phyloP scores from a whole-genome alignment of 805 yeast genomes.

The Spathaspora arborariae region DNA sequence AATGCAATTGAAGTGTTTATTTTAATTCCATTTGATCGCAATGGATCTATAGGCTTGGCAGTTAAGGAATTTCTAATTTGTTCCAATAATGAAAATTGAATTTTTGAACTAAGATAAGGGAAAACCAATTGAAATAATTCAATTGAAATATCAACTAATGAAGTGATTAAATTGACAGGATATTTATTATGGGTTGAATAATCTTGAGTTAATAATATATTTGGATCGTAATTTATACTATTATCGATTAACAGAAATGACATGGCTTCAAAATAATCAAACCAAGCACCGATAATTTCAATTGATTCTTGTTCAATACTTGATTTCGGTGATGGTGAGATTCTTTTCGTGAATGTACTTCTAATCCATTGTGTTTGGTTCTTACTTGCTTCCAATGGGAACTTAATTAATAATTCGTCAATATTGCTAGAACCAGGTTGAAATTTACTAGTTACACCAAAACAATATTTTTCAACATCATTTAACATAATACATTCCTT shows the following conservation, averaged over 20 bases:
- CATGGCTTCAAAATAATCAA: constrained; percentile 26
- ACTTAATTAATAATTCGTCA: constrained; percentile 33
- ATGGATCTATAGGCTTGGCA: constrained; percentile 28
- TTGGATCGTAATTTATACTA: constrained; percentile 33
- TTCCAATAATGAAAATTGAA: constrained; percentile 86
- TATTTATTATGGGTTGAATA: constrained; percentile 22
- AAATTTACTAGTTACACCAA: constrained; percentile 53
- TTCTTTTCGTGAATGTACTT: constrained; percentile 6
- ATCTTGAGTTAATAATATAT: constrained; percentile 18
- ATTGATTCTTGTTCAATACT: constrained; percentile 28
- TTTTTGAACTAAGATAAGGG: constrained; percentile 67
- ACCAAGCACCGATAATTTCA: constrained; percentile 23
- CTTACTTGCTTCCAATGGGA: constrained; percentile 6
- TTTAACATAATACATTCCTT: constrained; percentile 28
- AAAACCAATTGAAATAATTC: constrained; percentile 70
- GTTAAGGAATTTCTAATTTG: constrained; percentile 57
- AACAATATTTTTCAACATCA: constrained; percentile 47
- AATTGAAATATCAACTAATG: constrained; percentile 71
- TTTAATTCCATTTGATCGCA: constrained; percentile 44
- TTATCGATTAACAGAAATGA: constrained; percentile 18
- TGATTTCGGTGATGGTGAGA: constrained; percentile 11
- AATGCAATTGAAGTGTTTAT: constrained; percentile 65
- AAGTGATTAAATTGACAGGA: constrained; percentile 27
- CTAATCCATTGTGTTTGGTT: constrained; percentile 1
- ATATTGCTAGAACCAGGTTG: constrained; percentile 22